phyloP scores from a whole-genome alignment of 345 rosid genomes.

The Anacardium occidentale region DNA sequence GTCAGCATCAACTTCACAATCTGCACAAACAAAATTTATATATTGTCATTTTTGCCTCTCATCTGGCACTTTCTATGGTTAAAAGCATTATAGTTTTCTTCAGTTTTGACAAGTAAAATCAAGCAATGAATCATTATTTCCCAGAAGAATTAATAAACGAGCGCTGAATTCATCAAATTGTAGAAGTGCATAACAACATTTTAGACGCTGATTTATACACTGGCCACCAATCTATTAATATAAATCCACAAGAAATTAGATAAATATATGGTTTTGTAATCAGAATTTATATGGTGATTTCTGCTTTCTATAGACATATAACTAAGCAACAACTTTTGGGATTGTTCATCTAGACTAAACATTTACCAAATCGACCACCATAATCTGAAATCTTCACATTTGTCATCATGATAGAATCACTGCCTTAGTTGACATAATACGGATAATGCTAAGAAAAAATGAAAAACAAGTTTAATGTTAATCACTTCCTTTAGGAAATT shows the following conservation, averaged over 20 bases:
- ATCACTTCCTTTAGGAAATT: not conserved
- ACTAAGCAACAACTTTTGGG: no score
- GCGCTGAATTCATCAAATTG: not conserved
- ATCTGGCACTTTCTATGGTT: not conserved
- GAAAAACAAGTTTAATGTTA: not conserved
- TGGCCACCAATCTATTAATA: not conserved
- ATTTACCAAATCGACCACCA: not conserved
- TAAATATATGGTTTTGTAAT: not conserved
- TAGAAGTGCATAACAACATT: not conserved
- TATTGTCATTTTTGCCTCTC: slow-evolving; percentile 7
- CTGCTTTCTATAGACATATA: no score
- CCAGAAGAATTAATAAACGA: not conserved
- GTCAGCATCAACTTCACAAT: slow-evolving; percentile 61
- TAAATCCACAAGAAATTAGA: not conserved
- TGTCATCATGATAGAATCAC: not conserved
- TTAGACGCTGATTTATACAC: not conserved
- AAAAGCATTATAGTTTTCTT: not conserved
- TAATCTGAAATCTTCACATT: not conserved
- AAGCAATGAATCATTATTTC: not conserved
- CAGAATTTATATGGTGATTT: not conserved
- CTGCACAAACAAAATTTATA: slow-evolving; percentile 43
- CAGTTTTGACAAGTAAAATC: not conserved
- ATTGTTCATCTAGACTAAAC: no score
- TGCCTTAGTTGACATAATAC: not conserved
- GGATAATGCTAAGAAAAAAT: not conserved